Evolutionary conservation across 495 filamentous ascomycete species (phyloP).

Genomic region (Echria macrotheca): DNA sequence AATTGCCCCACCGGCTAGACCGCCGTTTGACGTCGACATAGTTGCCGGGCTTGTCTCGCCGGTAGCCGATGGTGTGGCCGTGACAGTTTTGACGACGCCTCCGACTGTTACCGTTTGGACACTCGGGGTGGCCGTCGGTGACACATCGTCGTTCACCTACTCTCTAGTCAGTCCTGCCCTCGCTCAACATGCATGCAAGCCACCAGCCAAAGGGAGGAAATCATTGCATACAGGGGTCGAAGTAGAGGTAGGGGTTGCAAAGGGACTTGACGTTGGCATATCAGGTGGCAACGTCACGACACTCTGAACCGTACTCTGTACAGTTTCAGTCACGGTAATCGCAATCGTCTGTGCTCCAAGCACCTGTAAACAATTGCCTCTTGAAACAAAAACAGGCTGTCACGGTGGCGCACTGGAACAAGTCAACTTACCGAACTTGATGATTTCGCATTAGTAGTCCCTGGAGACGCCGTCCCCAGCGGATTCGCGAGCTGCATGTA

Average conservation of each 20-base stretch:
- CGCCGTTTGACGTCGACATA: conserved; percentile 16
- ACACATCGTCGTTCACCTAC: not conserved
- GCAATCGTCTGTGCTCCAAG: conserved; percentile 13
- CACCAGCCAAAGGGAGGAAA: conserved; percentile 7
- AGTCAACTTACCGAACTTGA: conserved; percentile 16
- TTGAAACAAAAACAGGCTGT: not conserved
- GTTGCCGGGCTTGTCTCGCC: conserved; percentile 14
- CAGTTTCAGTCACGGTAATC: conserved; percentile 29
- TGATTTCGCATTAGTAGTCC: conserved; percentile 1
- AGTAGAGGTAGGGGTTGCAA: conserved; percentile 18
- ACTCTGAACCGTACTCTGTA: conserved; percentile 29
- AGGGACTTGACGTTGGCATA: conserved; percentile 1
- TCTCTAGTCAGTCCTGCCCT: conserved; percentile 11
- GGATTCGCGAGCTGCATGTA: conserved; percentile 30
- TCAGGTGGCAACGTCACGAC: conserved; percentile 24
- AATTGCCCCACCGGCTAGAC: conserved; percentile 30
- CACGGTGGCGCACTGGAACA: conserved; percentile 8
- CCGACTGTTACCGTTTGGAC: conserved; percentile 39
- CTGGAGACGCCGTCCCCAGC: conserved; percentile 24
- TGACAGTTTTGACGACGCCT: conserved; percentile 38
- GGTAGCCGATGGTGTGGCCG: conserved; percentile 28
- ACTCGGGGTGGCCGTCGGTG: conserved; percentile 1
- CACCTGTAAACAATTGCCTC: not conserved
- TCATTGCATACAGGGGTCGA: conserved; percentile 24
- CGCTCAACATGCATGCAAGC: too few species aligned